Evolutionary conservation across 495 filamentous ascomycete genomes (phyloP), one percentile per base, ranked within the genome.

Genomic region (Glarea lozoyensis): DNA sequence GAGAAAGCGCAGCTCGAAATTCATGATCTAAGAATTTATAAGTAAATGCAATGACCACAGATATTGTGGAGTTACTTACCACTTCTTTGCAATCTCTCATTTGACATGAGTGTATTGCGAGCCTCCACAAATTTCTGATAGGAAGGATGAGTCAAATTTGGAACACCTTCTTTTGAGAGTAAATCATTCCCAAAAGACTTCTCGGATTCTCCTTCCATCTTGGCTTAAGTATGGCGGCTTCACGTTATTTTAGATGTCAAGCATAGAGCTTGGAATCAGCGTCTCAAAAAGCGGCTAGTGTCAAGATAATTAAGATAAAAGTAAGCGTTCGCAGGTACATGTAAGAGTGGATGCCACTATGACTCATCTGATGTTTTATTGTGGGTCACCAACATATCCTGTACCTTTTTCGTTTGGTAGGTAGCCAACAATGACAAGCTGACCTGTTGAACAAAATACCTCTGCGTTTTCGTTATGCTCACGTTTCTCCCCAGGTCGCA

Each of bases 61-160:
- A 21, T 18, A 20, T 24, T 21, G 41, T 2, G 22, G 9, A 37
- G 34, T 38, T 39, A 59, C 70, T 50, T 55, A 88, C 84, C 87
- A 60, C 87, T 88, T 33, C 90, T 76, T 43, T 84, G 76, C 50
- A 78, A 79, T 45, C 81, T 76, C 57, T 97, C 90, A 50, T 88
- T 68, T 10, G 65, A 68, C 36, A 94, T 82, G 29, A 96, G 67
- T 5, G 81, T 78, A 42, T 79, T 69, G 13, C 90, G 76, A 11
- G 79, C 78, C 40, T 75, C 55, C 30, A 89, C 68, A 54, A 92
- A 94, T 43, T 84, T 75, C 43, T 84, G 76, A 24, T 90, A 72
- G 54, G 89, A 82, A 0, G 76, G 74, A 50, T 88, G 82, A 9
- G 63, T 61, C 5, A 61, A 46, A 9, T 54, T 46, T 0, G 76